Conservation (phyloP, 148 eudicot genomes). For the Amaranthus hypochondriacus region DNA sequence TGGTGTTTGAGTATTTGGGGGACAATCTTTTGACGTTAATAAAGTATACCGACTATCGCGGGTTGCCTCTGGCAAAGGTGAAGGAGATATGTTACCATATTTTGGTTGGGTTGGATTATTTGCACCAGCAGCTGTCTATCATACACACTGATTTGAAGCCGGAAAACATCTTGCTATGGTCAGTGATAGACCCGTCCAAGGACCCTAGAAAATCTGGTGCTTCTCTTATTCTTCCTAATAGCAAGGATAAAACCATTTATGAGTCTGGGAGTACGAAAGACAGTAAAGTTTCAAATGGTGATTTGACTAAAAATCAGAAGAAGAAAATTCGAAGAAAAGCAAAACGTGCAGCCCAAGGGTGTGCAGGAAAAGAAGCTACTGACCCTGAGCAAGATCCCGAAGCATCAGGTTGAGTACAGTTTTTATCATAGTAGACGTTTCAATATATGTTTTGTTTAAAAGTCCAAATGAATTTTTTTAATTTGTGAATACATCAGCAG, state of each 20-base stretch:
- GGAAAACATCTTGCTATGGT: slow-evolving; percentile 72
- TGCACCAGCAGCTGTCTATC: slow-evolving; percentile 78
- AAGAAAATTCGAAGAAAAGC: slow-evolving; percentile 76
- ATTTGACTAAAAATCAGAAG: slow-evolving; percentile 84
- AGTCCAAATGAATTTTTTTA: slow-evolving; percentile 29
- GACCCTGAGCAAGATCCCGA: slow-evolving; percentile 44
- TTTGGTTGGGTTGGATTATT: slow-evolving; percentile 85
- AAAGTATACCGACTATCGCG: slow-evolving; percentile 78
- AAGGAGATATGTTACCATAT: slow-evolving; percentile 79
- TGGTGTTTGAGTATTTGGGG: slow-evolving; percentile 97
- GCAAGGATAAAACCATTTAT: slow-evolving; percentile 42
- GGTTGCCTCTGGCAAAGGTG: slow-evolving; percentile 73
- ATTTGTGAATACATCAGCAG: slow-evolving; percentile 37
- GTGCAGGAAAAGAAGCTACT: slow-evolving; percentile 51
- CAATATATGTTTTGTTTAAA: slow-evolving; percentile 23
- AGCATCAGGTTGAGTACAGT: slow-evolving; percentile 38
- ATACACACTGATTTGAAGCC: slow-evolving; percentile 98
- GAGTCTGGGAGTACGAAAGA: slow-evolving; percentile 60
- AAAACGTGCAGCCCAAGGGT: slow-evolving; percentile 65
- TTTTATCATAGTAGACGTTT: slow-evolving; percentile 29
- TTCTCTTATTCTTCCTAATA: slow-evolving; percentile 54
- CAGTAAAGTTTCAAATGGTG: slow-evolving; percentile 44
- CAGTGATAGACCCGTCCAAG: slow-evolving; percentile 75
- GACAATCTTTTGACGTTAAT: slow-evolving; percentile 91
- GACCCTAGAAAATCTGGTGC: slow-evolving; percentile 66